phyloP scores from a whole-genome alignment of 768 basidiomycete genomes.

The Hygrocybe coccinea region DNA sequence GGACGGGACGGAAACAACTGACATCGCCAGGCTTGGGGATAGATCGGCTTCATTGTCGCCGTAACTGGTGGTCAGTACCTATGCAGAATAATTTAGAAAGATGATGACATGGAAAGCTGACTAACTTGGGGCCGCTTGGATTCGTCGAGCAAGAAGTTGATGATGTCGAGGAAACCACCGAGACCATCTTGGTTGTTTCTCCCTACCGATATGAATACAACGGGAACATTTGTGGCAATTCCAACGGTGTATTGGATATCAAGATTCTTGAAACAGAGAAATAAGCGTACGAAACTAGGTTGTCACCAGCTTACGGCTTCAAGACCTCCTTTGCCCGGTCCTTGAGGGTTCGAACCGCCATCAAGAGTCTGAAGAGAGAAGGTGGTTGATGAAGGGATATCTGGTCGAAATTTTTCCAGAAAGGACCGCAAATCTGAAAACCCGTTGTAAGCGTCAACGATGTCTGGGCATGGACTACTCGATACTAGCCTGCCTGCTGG shows the following conservation, averaged over 20 bases:
- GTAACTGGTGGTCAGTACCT: slow-evolving; percentile 46
- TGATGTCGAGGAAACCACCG: slow-evolving; percentile 33
- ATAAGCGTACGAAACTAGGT: too few relatives aligned
- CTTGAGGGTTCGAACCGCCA: slow-evolving; percentile 32
- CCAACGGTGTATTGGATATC: slow-evolving; percentile 38
- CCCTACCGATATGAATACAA: slow-evolving; percentile 32
- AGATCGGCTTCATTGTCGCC: slow-evolving; percentile 39
- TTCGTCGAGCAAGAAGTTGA: slow-evolving; percentile 26
- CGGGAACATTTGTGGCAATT: slow-evolving; percentile 31
- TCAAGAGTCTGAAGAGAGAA: slow-evolving; percentile 35
- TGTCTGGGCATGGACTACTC: neutral
- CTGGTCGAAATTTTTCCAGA: slow-evolving; percentile 25
- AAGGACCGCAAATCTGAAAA: slow-evolving; percentile 23
- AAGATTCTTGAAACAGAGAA: slow-evolving; percentile 13
- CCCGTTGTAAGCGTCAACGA: neutral
- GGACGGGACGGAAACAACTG: neutral
- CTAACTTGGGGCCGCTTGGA: slow-evolving; percentile 33
- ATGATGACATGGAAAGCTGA: too few relatives aligned
- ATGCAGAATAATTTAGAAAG: slow-evolving; percentile 8
- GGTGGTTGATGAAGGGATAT: slow-evolving; percentile 23
- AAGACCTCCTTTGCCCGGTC: slow-evolving; percentile 24
- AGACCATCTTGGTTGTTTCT: slow-evolving; percentile 26
- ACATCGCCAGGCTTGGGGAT: neutral
- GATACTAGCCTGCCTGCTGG: slow-evolving; percentile 17
- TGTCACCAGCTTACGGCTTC: slow-evolving; percentile 37